Conservation (phyloP, 2,329 filamentous ascomycete genomes). For the Pezicula carpinea region DNA sequence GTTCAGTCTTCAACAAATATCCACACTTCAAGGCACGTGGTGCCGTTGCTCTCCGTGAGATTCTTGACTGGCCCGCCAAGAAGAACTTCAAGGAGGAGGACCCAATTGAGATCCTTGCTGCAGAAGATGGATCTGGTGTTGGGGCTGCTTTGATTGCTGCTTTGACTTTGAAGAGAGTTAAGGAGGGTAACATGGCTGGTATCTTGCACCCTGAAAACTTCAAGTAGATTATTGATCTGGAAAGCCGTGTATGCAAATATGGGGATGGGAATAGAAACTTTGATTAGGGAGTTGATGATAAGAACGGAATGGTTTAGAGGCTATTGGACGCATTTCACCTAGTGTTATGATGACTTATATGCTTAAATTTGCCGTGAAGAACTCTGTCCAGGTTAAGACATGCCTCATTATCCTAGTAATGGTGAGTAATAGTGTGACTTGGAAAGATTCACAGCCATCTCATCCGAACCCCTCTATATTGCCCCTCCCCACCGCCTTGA, state of each 20-base stretch:
- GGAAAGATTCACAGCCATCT: too few relatives aligned
- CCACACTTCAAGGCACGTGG: conserved; percentile 95
- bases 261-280: neutral
- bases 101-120: conserved; percentile 79
- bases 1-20: conserved; percentile 98
- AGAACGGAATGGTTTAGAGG: too few relatives aligned
- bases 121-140: conserved; percentile 96
- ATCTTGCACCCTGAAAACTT: conserved; percentile 64
- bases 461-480: neutral
- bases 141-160: conserved; percentile 90
- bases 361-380: too few relatives aligned
- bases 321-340: too few relatives aligned
- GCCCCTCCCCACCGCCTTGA: neutral
- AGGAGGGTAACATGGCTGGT: conserved; percentile 58
- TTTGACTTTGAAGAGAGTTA: conserved; percentile 59
- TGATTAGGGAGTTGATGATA: neutral
- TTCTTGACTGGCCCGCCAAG: conserved; percentile 86
- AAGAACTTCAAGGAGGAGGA: conserved; percentile 68
- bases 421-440: too few relatives aligned
- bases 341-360: too few relatives aligned
- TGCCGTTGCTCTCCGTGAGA: conserved; percentile 85
- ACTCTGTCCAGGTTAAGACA: too few relatives aligned
- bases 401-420: too few relatives aligned
- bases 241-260: neutral
- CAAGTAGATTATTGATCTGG: conserved; percentile 27